phyloP scores from a whole-genome alignment of 495 filamentous ascomycete species.

The Neurospora hispaniola region DNA sequence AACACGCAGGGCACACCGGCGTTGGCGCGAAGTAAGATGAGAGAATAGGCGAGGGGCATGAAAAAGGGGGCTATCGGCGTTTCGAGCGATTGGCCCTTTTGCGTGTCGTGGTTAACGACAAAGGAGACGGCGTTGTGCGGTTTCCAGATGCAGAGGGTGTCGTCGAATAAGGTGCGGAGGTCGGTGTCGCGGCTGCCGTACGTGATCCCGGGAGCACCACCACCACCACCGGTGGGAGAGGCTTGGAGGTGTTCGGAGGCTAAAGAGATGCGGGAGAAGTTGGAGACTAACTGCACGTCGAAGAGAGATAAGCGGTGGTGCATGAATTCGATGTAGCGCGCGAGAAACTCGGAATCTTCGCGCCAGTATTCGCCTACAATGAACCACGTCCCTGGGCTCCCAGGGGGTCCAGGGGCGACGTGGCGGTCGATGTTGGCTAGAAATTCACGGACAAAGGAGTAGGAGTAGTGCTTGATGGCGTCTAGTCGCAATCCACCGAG shows the following conservation, averaged over 20 bases:
- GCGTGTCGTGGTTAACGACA: slow-evolving; percentile 47
- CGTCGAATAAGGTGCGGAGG: slow-evolving; percentile 49
- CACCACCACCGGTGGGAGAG: slow-evolving; percentile 22
- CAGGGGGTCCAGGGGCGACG: slow-evolving; percentile 21
- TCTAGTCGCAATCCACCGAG: slow-evolving; percentile 62
- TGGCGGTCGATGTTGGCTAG: slow-evolving; percentile 30
- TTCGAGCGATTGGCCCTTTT: slow-evolving; percentile 21
- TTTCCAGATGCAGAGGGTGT: slow-evolving; percentile 44
- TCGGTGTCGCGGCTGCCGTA: background rate
- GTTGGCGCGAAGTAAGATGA: slow-evolving; percentile 55
- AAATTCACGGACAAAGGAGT: slow-evolving; percentile 49
- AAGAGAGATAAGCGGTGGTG: slow-evolving; percentile 50
- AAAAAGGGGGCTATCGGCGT: slow-evolving; percentile 46
- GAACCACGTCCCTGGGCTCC: slow-evolving; percentile 31
- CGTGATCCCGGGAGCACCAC: background rate
- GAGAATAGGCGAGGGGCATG: slow-evolving; percentile 48
- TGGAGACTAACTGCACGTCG: slow-evolving; percentile 57
- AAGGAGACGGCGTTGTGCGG: slow-evolving; percentile 55
- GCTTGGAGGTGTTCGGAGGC: slow-evolving; percentile 13
- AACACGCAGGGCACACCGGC: slow-evolving; percentile 63
- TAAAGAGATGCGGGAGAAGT: slow-evolving; percentile 47
- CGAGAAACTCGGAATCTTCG: slow-evolving; percentile 43
- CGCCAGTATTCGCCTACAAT: slow-evolving; percentile 70
- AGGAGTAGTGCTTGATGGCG: slow-evolving; percentile 64
- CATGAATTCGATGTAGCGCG: slow-evolving; percentile 49